These are phyloP conservation scores for Linnemannia exigua DNA, from an alignment of 192 early-diverging fungal species.

Conservation along the genomic window DNA sequence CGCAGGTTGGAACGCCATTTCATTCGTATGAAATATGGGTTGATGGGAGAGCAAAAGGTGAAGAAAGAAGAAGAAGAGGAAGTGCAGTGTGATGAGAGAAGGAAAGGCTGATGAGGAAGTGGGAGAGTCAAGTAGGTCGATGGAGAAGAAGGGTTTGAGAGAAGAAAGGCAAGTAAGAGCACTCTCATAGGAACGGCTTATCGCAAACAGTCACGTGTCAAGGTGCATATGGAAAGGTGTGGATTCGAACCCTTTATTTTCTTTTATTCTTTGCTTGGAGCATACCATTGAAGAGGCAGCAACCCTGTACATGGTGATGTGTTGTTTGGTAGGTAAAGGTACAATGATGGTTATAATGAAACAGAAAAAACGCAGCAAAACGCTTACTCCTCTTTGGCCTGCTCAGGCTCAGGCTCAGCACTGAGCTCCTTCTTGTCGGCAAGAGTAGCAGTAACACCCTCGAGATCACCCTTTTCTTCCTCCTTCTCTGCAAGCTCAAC, in stretches of 20 bases:
- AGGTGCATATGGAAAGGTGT: not conserved
- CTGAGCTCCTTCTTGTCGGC: constrained; percentile 33
- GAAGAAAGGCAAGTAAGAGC: not conserved
- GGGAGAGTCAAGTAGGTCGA: not conserved
- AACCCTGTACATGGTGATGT: not conserved
- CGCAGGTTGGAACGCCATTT: constrained; percentile 44
- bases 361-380: not conserved
- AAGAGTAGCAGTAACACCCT: constrained; percentile 38
- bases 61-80: not conserved
- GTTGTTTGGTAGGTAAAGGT: not conserved
- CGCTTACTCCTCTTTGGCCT: not conserved
- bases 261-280: not conserved
- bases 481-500: constrained; percentile 2
- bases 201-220: not conserved
- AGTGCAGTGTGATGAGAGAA: too few species aligned
- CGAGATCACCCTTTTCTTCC: constrained; percentile 28
- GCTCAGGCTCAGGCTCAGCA: constrained; percentile 31
- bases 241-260: not conserved
- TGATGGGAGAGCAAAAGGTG: not conserved
- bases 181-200: not conserved
- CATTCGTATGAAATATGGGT: not conserved
- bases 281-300: not conserved
- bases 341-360: not conserved
- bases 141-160: not conserved
- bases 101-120: not conserved